Conservation (phyloP, 2,329 filamentous ascomycete genomes). For the Ascochyta rabiei region DNA sequence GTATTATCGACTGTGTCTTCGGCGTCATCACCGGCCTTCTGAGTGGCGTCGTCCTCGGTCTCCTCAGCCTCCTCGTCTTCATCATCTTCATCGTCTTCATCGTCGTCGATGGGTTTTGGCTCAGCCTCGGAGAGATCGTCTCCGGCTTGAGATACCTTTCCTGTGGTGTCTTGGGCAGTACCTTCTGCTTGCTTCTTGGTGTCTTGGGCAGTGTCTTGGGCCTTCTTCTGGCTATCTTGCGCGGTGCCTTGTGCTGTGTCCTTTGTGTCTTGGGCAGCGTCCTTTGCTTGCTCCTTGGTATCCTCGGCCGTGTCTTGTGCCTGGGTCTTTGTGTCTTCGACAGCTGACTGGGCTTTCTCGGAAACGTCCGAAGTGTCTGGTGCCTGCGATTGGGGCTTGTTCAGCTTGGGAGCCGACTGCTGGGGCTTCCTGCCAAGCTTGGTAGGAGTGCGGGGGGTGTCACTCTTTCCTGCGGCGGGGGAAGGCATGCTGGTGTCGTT, state of each 20-base stretch:
- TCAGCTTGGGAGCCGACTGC: constrained; percentile 50
- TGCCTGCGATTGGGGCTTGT: constrained; percentile 47
- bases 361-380: constrained; percentile 43
- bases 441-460: constrained; percentile 57
- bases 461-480: constrained; percentile 58
- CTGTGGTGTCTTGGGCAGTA: constrained; percentile 49
- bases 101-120: constrained; percentile 54
- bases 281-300: constrained; percentile 38
- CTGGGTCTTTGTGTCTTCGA: constrained; percentile 46
- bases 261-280: constrained; percentile 45
- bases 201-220: constrained; percentile 53
- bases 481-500: constrained; percentile 54
- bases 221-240: constrained; percentile 53
- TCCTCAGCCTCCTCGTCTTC: constrained; percentile 31
- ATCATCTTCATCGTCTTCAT: no score
- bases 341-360: constrained; percentile 33
- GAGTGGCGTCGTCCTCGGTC: constrained; percentile 47
- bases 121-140: constrained; percentile 54
- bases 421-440: constrained; percentile 56
- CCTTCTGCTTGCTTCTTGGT: constrained; percentile 54
- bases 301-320: constrained; percentile 46
- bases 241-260: constrained; percentile 44
- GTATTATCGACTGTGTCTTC: constrained; percentile 49
- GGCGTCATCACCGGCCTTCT: constrained; percentile 55
- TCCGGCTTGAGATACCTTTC: constrained; percentile 56